Percentiles rank a stretch among this genome's conserved stretches.
Conservation (phyloP, 306 rosid species). For the Prunus mongolica region DNA sequence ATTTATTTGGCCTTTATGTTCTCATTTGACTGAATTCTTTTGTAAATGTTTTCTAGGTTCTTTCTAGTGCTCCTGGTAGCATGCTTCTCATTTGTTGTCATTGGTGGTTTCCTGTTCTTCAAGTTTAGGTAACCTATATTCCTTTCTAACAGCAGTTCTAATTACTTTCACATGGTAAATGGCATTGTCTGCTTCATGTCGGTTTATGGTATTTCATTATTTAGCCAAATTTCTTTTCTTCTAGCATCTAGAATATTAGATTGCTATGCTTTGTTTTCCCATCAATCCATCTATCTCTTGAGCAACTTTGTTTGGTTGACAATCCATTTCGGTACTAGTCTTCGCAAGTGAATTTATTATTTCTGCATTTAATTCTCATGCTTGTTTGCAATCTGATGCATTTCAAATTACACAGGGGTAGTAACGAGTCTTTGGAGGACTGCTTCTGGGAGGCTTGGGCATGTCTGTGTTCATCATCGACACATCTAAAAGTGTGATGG, state of each 20-base stretch:
- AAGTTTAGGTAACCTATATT: conserved; percentile 63
- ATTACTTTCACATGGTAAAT: neutral
- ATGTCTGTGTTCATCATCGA: conserved; percentile 80
- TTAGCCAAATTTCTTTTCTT: neutral
- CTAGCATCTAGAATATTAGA: neutral
- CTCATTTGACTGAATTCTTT: conserved; percentile 15
- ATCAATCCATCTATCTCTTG: neutral
- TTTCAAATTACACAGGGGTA: conserved; percentile 42
- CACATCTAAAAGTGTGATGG: conserved; percentile 70
- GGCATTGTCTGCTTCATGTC: neutral
- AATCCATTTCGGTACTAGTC: conserved; percentile 1
- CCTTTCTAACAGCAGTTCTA: conserved; percentile 16
- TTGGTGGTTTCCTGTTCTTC: conserved; percentile 88
- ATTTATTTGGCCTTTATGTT: conserved; percentile 6
- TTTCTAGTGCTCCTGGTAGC: conserved; percentile 71
- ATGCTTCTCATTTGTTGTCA: conserved; percentile 74
- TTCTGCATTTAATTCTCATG: conserved; percentile 19
- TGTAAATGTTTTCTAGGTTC: conserved; percentile 58
- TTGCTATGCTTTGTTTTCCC: neutral
- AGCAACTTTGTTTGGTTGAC: neutral
- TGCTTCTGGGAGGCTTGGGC: conserved; percentile 99
- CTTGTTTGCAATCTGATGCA: conserved; percentile 30
- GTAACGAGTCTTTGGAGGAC: conserved; percentile 68
- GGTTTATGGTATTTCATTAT: neutral
- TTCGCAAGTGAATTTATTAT: conserved; percentile 10